Base-by-base conservation (phyloP, 257 asterid species). In the Agastache rugosa region DNA sequence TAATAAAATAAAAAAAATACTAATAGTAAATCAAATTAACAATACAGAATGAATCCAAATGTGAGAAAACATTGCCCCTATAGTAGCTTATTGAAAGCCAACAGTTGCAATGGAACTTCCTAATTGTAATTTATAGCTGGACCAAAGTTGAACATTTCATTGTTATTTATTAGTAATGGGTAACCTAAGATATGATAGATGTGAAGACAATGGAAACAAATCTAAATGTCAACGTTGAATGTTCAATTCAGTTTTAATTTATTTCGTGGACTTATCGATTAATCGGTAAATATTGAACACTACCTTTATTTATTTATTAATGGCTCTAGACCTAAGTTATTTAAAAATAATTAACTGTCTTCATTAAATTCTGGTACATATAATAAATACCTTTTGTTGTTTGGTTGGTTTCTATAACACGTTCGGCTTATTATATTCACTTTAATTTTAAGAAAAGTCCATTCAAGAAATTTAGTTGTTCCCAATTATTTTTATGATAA, bases 101-200 rank as follows among this genome's bases (percentile, higher is more conserved):
- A 37, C 42, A 37, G 15, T 11, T 22, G 19, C 20, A 64, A 3
- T 6, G 69, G 34, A 35, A n/a, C 47, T 39, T 58, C 63, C 8
- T 63, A 37, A 37, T 37, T 19, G 29, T 41, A 19, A 11, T 63
- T 39, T 37, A 19, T 25, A 63, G 35, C 20, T 19, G 54, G 53
- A 64, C 69, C 70, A 64, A 41, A 41, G 37, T 64, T 64, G 71
- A 42, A 41, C 12, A 64, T 42, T 64, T 41, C 55, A 64, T 64
- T 14, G 37, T 17, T 64, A 64, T 42, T 41, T 41, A 39, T 63
- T 39, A 37, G 16, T 17, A 5, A 6, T 17, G 53, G 53, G 17
- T 17, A 63, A 35, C 68, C 68, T 63, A 63, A 1, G 17, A 20
- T 59, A 39, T 23, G 68, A 63, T 29, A 37, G 53, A 39, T 39